Base-by-base conservation (phyloP, 2,329 filamentous ascomycete species). In the Colletotrichum horii region DNA sequence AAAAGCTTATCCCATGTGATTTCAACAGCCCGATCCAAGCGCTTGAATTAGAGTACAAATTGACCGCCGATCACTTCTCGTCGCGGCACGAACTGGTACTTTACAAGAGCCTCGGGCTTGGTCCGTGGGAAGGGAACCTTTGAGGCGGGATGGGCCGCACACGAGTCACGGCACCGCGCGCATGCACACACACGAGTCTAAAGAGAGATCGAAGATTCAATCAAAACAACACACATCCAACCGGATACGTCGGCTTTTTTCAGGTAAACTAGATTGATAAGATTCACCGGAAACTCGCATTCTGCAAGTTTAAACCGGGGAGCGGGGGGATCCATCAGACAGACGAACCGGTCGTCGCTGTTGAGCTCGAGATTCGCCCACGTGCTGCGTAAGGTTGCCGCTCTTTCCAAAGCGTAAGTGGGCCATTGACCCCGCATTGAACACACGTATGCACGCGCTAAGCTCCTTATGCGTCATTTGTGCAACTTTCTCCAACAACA, bases 351-450 rank as follows among this genome's bases (percentile, higher is more conserved):
- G 26, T 56, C 58, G 34, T 71, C 71, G 56, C 74, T 28, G n/a
- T 71, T 66, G 22, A 66, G 32, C 48, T 60, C 74, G 15, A 71
- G 55, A 30, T 64, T 22, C 26, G 38, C 52, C 70, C 58, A 76
- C 58, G 70, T 60, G 70, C 55, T 60, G 32, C 58, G 32, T 61
- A 38, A 76, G 70, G 73, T 73, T 75, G 24, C 43, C 43, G 43
- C 43, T 48, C 43, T 22, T 22, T 48, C 43, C n/a, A 52, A n/a
- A 22, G 58, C 16, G 28, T 26, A 22, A 34, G 26, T 22, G 64
- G 67, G 58, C 12, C 43, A 12, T 16, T 11, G 22, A 28, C 62
- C 72, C 61, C 72, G 68, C 71, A 74, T 15, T 16, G 7, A 26
- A 14, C 3, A 30, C 19, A 22, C 3, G 19, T 4, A 36, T 1